Evolutionary conservation across 177 flowering plant genomes (phyloP).

Genomic region (Vitis hybrid): DNA sequence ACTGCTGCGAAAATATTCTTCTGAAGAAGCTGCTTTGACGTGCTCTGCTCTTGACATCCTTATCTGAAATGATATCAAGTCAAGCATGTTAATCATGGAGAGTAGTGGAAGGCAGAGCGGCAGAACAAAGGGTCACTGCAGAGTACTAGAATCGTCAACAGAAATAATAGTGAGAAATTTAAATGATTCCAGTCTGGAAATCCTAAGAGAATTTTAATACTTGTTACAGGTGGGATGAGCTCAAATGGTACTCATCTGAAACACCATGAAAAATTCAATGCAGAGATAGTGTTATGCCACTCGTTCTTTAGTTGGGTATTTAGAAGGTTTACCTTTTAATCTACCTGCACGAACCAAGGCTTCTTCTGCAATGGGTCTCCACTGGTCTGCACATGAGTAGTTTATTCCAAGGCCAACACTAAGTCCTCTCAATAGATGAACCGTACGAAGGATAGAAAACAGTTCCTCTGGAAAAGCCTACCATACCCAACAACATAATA

Average conservation of each 20-base stretch:
- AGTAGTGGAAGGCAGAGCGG: too few relatives aligned
- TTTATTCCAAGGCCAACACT: conserved; percentile 92
- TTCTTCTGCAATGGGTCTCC: conserved; percentile 95
- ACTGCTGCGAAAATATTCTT: conserved; percentile 35
- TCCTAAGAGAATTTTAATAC: too few relatives aligned
- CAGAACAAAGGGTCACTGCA: too few relatives aligned
- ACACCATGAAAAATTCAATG: too few relatives aligned
- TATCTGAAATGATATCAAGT: conserved; percentile 28
- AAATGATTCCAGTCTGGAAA: too few relatives aligned
- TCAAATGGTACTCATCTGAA: too few relatives aligned
- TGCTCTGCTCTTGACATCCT: conserved; percentile 23
- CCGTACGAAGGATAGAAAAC: conserved; percentile 87
- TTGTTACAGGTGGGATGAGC: too few relatives aligned
- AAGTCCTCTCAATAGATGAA: conserved; percentile 86
- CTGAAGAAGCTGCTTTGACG: conserved; percentile 27
- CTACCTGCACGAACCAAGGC: conserved; percentile 68
- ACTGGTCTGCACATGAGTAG: conserved; percentile 86
- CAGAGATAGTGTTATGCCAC: background rate
- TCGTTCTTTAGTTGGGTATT: background rate
- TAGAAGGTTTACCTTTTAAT: conserved; percentile 44
- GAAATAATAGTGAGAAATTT: too few relatives aligned
- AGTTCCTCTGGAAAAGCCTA: conserved; percentile 94
- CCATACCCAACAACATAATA: background rate
- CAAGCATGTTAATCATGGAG: too few relatives aligned
- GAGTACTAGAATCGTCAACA: too few relatives aligned